Conservation (phyloP, 2,329 filamentous ascomycete species). For the Coniochaeta ligniaria region DNA sequence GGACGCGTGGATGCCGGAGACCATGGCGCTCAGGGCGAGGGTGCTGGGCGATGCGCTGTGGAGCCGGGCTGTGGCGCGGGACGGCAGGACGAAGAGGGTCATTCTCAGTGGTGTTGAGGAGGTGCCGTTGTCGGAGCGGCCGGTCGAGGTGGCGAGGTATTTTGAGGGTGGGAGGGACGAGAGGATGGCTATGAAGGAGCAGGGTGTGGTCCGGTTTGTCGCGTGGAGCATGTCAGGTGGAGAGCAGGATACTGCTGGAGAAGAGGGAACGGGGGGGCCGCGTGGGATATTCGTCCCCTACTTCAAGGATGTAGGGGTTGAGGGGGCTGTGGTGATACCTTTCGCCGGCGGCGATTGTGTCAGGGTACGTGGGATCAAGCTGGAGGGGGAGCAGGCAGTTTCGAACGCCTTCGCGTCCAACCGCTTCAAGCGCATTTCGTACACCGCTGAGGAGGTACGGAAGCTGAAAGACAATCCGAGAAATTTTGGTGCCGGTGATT, state of each 20-base stretch:
- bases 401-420: not conserved
- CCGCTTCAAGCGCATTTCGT: not conserved
- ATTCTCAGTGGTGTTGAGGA: conserved; percentile 28
- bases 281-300: conserved; percentile 2
- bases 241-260: not conserved
- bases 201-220: not conserved
- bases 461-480: not conserved
- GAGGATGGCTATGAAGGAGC: not conserved
- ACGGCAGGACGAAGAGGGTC: conserved; percentile 22
- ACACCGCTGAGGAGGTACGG: not conserved
- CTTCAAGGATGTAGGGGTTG: not conserved
- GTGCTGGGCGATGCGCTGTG: conserved; percentile 59
- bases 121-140: conserved; percentile 6
- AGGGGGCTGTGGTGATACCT: conserved; percentile 2
- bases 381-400: conserved; percentile 21
- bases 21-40: conserved; percentile 47
- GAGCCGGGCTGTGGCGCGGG: conserved; percentile 32
- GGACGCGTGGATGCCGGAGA: conserved; percentile 39
- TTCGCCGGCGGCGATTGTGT: conserved; percentile 10
- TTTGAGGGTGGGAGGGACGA: not conserved
- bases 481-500: not conserved
- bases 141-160: conserved; percentile 2
- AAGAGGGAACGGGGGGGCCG: not conserved
- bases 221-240: not conserved
- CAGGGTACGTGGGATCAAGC: conserved; percentile 22